A percentile compares a stretch with the other conserved stretches of the same genome.
phyloP scores from a whole-genome alignment of 2,329 filamentous ascomycete species.

The Mycosphaerella sp. region DNA sequence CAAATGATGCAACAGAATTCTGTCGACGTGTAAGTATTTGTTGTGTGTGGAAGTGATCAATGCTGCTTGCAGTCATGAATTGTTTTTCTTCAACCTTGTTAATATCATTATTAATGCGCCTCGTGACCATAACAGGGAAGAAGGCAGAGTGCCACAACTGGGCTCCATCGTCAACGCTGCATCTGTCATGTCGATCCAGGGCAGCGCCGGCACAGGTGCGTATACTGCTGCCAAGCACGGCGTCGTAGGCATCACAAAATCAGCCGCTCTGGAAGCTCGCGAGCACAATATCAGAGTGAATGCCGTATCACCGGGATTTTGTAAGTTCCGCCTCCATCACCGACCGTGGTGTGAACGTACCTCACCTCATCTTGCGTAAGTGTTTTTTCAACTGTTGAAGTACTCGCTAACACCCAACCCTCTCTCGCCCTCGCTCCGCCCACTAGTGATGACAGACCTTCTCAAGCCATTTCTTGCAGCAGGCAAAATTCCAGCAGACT shows the following conservation, averaged over 20 bases:
- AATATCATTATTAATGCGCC: too few relatives aligned
- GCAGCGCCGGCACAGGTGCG: constrained; percentile 33
- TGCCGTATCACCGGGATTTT: constrained; percentile 31
- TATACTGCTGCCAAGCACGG: constrained; percentile 40
- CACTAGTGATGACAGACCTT: constrained; percentile 19
- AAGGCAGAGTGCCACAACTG: constrained; percentile 22
- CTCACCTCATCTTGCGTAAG: too few relatives aligned
- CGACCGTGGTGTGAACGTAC: not conserved
- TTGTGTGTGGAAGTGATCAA: not conserved
- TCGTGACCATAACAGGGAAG: constrained; percentile 10
- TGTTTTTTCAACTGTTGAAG: too few relatives aligned
- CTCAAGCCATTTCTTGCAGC: constrained; percentile 15
- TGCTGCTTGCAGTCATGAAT: too few relatives aligned
- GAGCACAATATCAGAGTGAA: constrained; percentile 33
- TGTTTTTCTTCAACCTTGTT: too few relatives aligned
- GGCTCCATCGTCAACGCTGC: constrained; percentile 39
- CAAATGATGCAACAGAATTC: constrained; percentile 37
- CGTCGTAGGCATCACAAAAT: constrained; percentile 38
- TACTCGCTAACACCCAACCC: too few relatives aligned
- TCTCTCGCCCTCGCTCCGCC: too few relatives aligned
- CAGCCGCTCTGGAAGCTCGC: constrained; percentile 31
- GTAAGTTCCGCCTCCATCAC: not conserved
- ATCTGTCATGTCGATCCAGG: constrained; percentile 34
- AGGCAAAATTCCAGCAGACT: constrained; percentile 10
- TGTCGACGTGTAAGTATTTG: constrained; percentile 13